Conservation (phyloP, 2,329 filamentous ascomycete species). For the Coccinonectria pachysandricola region DNA sequence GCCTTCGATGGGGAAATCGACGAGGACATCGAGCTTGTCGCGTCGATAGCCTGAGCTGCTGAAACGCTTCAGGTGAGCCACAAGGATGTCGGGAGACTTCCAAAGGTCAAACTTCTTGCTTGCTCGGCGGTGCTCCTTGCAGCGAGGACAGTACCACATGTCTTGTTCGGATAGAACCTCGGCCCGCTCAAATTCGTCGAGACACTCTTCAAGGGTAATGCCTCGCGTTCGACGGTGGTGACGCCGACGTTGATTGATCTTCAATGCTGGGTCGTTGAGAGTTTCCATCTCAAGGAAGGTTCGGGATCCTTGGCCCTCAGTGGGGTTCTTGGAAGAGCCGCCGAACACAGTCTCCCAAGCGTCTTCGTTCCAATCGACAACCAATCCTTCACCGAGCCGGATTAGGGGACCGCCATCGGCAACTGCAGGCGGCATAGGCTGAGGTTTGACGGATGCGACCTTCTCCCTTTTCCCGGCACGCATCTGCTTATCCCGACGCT, state of each 20-base stretch:
- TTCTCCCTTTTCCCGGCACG: slow-evolving; percentile 28
- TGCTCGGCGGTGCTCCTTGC: slow-evolving; percentile 85
- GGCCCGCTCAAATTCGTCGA: slow-evolving; percentile 88
- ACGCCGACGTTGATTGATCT: slow-evolving; percentile 52
- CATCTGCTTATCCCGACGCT: slow-evolving; percentile 34
- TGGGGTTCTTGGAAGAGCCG: slow-evolving; percentile 20
- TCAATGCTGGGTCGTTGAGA: slow-evolving; percentile 53
- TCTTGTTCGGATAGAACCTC: slow-evolving; percentile 92
- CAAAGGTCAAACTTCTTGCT: slow-evolving; percentile 96
- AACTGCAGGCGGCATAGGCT: slow-evolving; percentile 28
- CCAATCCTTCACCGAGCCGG: slow-evolving; percentile 70
- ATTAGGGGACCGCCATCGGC: slow-evolving; percentile 54
- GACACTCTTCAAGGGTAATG: slow-evolving; percentile 77
- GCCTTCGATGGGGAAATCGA: slow-evolving; percentile 84
- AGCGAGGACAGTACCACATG: slow-evolving; percentile 94
- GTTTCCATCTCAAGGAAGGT: slow-evolving; percentile 45
- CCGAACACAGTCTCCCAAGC: slow-evolving; percentile 64
- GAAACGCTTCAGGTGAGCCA: slow-evolving; percentile 93
- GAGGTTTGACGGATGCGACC: slow-evolving; percentile 21
- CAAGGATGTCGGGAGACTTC: slow-evolving; percentile 90
- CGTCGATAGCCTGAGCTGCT: slow-evolving; percentile 72
- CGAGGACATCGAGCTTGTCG: slow-evolving; percentile 83
- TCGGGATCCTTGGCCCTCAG: slow-evolving; percentile 46
- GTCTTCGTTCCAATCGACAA: slow-evolving; percentile 74
- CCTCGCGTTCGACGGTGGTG: slow-evolving; percentile 48